Evolutionary conservation across 2,329 filamentous ascomycete genomes (phyloP), one percentile per base, ranked within the genome.

Genomic region (Colletotrichum cereale): DNA sequence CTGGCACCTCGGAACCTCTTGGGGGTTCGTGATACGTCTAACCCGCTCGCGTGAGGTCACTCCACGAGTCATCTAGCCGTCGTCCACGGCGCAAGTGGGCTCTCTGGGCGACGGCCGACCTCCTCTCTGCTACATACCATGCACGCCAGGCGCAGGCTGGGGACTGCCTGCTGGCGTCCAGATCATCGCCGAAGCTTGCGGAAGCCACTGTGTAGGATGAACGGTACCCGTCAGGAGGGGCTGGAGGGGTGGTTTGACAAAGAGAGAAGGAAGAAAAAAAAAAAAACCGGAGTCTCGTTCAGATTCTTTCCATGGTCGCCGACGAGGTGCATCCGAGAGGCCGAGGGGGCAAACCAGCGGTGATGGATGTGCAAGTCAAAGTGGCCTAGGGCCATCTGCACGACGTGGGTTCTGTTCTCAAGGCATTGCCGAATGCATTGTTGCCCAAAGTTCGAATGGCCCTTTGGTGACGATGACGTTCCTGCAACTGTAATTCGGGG

Each of bases 231-330:
- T 36, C 12, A 48, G 26, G 44, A 48, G 68, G 65, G 65, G 68
- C 47, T 64, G 52, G 65, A 64, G 69, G 64, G 65, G 69, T 69
- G 65, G 53, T 47, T 71, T n/a, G n/a, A n/a, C n/a, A n/a, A n/a
- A n/a, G n/a, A n/a, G n/a, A n/a, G n/a, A n/a, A n/a, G n/a, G n/a
- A n/a, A n/a, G 65, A 47, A 60, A 34, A 62, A 67, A 38, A 36
- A 38, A 50, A 67, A 62, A 71, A 71, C 53, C 69, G 69, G 69
- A 69, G 69, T 64, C 53, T 8, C 14, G 65, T 47, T 58, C 65
- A 71, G 69, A 71, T 71, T 71, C 69, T 71, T 71, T 71, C 58
- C 44, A 57, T 62, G 69, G 69, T 71, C 65, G 53, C 69, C 53
- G 29, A 71, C 69, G 69, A 71, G 36, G 31, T 71, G 69, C 69